Base-by-base conservation (phyloP, 495 filamentous ascomycete species). In the Aspergillus sclerotiicarbonarius region DNA sequence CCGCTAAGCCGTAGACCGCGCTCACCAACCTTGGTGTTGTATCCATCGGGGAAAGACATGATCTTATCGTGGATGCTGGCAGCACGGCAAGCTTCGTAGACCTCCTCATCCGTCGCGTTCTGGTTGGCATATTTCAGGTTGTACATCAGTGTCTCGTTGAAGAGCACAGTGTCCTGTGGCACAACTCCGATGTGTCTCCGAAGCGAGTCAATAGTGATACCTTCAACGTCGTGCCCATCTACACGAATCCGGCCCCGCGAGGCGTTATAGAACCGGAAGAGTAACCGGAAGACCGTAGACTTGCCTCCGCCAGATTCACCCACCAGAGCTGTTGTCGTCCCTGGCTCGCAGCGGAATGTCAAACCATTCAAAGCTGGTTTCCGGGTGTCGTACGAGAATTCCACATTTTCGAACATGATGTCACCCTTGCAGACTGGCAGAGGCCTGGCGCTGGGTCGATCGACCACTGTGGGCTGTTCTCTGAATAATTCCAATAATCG, bases 1-100 rank as follows among this genome's bases (percentile, higher is more conserved):
- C 94, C 94, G 50, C 90, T 96, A 8, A 98, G 83, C 8, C 93
- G 87, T 12, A 98, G 80, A 19, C 94, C 94, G 47, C 94, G 91
- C 72, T 98, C 94, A 62, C 94, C 94, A 20, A 98, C 94, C 71
- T 90, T 92, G 33, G 95, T 96, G 32, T 87, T 71, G 68, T 98
- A 98, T 6, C 87, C 85, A 64, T 98, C 94, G 0, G 95, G 93
- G 79, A 98, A 98, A 32, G 82, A 82, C 71, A 96, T 69, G 64
- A 98, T 98, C 69, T 92, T 92, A 54, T 98, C 94, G 63, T 98
- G 94, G 59, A 98, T 98, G 64, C 88, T 91, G 31, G 94, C 94
- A 1, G 92, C 90, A 46, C 87, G 81, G 67, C 93, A 97, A 6
- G 94, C 94, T n/a, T 86, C 86, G 61, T 83, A 90, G 3, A 98